Base-by-base conservation (phyloP, 768 basidiomycete species). In the Chlorophyllum brunneum region DNA sequence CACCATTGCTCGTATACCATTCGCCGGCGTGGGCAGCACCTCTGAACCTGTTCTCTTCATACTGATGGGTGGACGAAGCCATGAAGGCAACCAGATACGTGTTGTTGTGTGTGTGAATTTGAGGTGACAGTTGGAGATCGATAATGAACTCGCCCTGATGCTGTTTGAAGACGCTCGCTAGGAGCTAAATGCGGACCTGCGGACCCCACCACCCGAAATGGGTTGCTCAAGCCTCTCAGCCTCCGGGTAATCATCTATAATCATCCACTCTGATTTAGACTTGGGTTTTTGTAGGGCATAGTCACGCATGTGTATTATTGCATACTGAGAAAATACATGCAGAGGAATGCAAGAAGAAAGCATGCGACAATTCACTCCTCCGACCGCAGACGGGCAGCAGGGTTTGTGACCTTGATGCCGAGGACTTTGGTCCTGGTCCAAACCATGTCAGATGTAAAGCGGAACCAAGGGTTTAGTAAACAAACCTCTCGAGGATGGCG, bases 331-430 rank as follows among this genome's bases (percentile, higher is more conserved):
- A 71, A 73, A 70, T 82, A 82, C 78, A 81, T 79, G 71, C 64
- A 61, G 63, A 62, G 59, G 56, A 61, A 61, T 67, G 63, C 57
- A 61, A 65, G 61, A 57, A 63, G 70, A 66, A 67, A 62, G 61
- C 57, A 61, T 63, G 59, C 63, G 62, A 69, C 64, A 72, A 65
- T 70, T 74, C 78, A 85, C 75, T 98, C 95, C 78, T 98, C 95
- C 68, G 92, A 88, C 77, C 94, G 86, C 73, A 98, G 81, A 68
- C 91, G 89, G 62, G 88, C 95, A 56, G 85, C 83, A 48, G 92
- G 68, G 79, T 98, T 98, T 49, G 91, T 95, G 66, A 98, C 88
- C 76, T 95, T 98, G 72, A 98, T 78, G 54, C 88, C 86, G 61
- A 95, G 73, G 36, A 75, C 87, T 72, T 88, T 92, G 54, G 91